Conservation (phyloP, 768 basidiomycete species). For the Boletus subparvulus region DNA sequence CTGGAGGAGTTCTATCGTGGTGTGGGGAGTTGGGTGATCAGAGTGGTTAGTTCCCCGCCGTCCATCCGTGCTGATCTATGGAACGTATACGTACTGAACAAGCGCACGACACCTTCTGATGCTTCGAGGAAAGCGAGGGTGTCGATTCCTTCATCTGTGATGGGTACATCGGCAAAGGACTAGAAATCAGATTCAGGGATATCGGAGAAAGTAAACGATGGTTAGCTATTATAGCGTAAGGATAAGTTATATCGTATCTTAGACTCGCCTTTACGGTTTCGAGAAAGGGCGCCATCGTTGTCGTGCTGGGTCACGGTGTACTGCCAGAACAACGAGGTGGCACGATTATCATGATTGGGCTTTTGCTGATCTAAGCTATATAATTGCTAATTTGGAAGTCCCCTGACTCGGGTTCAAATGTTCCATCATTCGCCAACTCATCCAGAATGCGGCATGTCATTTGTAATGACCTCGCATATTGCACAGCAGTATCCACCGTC, state of each 20-base stretch:
- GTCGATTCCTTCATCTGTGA: conserved; percentile 85
- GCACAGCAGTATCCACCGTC: no score
- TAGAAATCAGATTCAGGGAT: conserved; percentile 29
- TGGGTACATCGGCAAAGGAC: conserved; percentile 92
- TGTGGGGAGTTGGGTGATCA: not conserved
- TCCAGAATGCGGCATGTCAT: no score
- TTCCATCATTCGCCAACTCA: no score
- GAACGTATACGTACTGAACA: conserved; percentile 69
- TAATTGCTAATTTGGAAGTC: no score
- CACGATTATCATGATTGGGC: no score
- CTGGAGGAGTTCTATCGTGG: conserved; percentile 21
- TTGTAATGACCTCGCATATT: no score
- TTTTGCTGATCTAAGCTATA: no score
- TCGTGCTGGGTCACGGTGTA: conserved; percentile 1
- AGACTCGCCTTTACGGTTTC: conserved; percentile 60
- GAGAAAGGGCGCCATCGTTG: conserved; percentile 72
- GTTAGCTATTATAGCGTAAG: not conserved
- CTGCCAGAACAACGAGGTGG: not conserved
- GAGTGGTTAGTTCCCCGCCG: not conserved
- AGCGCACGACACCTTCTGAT: conserved; percentile 78
- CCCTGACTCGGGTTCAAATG: no score
- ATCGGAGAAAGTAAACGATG: not conserved
- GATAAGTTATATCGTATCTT: no score
- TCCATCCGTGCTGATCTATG: not conserved
- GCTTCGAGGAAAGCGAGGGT: conserved; percentile 88